Base-by-base conservation (phyloP, 2,329 filamentous ascomycete species). In the Penicillium thymicola region DNA sequence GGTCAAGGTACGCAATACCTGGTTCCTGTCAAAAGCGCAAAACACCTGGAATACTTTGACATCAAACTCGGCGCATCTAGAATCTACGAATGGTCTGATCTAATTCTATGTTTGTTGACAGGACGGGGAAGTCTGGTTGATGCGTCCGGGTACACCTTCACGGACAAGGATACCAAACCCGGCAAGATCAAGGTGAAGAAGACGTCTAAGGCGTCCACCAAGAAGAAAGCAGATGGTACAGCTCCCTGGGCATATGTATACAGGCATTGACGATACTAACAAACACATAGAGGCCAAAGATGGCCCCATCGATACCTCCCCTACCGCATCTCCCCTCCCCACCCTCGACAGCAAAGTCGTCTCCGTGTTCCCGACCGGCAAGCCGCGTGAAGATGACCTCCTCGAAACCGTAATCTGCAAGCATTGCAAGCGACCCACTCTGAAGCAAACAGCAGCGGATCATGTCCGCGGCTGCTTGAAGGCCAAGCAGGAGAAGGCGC, bases 351-450 rank as follows among this genome's bases (percentile, higher is more conserved):
- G 92, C 58, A 84, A 81, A 59, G 86, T 89, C 14, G 84, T 89
- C 65, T 86, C 90, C 58, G 89, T 89, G 5, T 97, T 97, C 73
- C 81, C 86, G 4, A 92, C 88, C 45, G 90, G 91, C 59, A 86
- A 88, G 56, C 91, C 92, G 0, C 82, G 96, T 64, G 87, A 92
- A 67, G 92, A 92, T 65, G 92, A 96, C 68, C 81, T 81, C 55
- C 84, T 89, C 11, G 90, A 96, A 61, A 82, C 90, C 10, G 86
- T 94, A 49, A 82, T 89, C 64, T 99, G 93, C 82, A 97, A 94
- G 72, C 91, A 95, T 72, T 99, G 93, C 78, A 96, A 94, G 76
- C 92, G 95, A 67, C 89, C 89, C 50, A 84, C 96, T 13, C 80
- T 94, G 14, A 89, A 88, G 66, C 85, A 85, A 32, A 86, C 85